A percentile compares a stretch with the other conserved stretches of the same genome.
These are phyloP conservation scores for Talaromyces trachyspermus DNA, from an alignment of 495 filamentous ascomycete species.

Conservation along the genomic window DNA sequence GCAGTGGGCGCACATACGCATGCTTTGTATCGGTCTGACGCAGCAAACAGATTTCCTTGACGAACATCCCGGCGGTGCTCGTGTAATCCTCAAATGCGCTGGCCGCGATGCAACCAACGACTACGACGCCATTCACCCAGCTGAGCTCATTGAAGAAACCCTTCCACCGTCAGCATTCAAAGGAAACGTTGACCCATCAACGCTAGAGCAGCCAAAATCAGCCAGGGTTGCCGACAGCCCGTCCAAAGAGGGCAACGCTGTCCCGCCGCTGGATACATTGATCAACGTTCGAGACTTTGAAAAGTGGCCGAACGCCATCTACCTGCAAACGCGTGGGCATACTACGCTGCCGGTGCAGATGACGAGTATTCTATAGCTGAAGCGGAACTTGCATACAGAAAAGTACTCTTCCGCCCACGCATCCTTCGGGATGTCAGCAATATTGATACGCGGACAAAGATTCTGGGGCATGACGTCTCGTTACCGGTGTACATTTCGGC, in stretches of 20 bases:
- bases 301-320: constrained; percentile 45
- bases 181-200: constrained; percentile 17
- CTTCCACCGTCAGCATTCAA: constrained; percentile 15
- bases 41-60: constrained; percentile 24
- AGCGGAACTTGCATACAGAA: constrained; percentile 72
- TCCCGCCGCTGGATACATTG: constrained; percentile 51
- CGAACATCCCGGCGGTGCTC: constrained; percentile 70
- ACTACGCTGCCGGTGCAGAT: constrained; percentile 77
- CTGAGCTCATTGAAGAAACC: constrained; percentile 36
- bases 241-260: too few species aligned
- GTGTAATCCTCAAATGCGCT: constrained; percentile 77
- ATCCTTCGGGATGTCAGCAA: constrained; percentile 64
- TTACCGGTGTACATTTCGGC: constrained; percentile 75
- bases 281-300: constrained; percentile 65
- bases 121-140: constrained; percentile 75
- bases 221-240: constrained; percentile 5
- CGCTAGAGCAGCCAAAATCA: not conserved
- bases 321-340: constrained; percentile 69
- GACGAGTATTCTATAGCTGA: constrained; percentile 83
- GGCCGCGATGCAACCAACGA: constrained; percentile 81
- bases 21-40: too few species aligned
- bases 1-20: too few species aligned
- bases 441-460: constrained; percentile 63
- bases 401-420: constrained; percentile 71
- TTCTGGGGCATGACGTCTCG: constrained; percentile 63